Conservation (phyloP, 768 basidiomycete species). For the Termitomyces sp. region DNA sequence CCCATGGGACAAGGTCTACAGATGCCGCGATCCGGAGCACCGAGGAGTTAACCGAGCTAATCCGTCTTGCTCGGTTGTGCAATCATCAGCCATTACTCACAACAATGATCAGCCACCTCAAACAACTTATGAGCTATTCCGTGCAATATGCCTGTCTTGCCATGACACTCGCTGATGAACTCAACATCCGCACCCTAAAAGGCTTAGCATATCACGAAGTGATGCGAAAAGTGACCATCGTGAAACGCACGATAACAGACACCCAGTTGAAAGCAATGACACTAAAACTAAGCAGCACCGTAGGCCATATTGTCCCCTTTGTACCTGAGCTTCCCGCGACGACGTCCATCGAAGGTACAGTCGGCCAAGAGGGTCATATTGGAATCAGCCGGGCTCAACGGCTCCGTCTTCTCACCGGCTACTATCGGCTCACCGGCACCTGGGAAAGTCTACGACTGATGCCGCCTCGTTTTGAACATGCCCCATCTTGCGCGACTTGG, state of each 20-base stretch:
- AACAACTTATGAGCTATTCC: slow-evolving; percentile 57
- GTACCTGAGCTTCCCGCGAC: background rate
- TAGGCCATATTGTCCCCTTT: background rate
- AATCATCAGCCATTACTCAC: slow-evolving; percentile 53
- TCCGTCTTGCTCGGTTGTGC: slow-evolving; percentile 66
- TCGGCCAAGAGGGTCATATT: slow-evolving; percentile 40
- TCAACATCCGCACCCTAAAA: slow-evolving; percentile 52
- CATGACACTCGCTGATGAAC: slow-evolving; percentile 69
- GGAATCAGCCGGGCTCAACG: slow-evolving; percentile 55
- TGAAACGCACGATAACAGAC: slow-evolving; percentile 31
- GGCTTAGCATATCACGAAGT: slow-evolving; percentile 70
- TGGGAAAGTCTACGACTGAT: slow-evolving; percentile 61
- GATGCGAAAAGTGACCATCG: slow-evolving; percentile 56
- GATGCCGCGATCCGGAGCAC: slow-evolving; percentile 27
- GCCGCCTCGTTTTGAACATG: slow-evolving; percentile 63
- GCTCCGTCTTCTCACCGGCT: slow-evolving; percentile 63
- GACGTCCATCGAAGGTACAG: slow-evolving; percentile 22
- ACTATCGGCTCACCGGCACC: slow-evolving; percentile 57
- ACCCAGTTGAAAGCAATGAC: slow-evolving; percentile 15
- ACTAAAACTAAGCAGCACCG: background rate
- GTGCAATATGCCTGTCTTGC: slow-evolving; percentile 67
- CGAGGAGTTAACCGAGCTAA: slow-evolving; percentile 51
- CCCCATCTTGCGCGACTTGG: slow-evolving; percentile 62
- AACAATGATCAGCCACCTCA: slow-evolving; percentile 55
- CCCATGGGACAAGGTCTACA: slow-evolving; percentile 7